Evolutionary conservation across 306 rosid genomes (phyloP), one percentile per base, ranked within the genome.

Genomic region (Cicer judaicum): DNA sequence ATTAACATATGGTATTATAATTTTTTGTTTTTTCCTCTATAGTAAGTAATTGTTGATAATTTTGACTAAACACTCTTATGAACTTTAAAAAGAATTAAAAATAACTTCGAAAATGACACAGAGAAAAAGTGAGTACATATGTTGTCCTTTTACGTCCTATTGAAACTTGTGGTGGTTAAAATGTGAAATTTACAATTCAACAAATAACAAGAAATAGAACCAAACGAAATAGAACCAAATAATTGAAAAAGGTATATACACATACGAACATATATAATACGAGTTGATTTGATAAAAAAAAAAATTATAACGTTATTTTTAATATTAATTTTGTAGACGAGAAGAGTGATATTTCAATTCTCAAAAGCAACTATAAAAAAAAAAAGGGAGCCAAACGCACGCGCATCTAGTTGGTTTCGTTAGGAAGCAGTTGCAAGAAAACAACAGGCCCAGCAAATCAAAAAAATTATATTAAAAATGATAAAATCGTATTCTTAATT

Each of bases 381-480:
- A 6, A 12, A 52, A 56, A 71, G 19, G 34, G 4, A 40, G 67
- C 42, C 5, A 68, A 78, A 62, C 4, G 49, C 29, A 47, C 44
- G 38, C 48, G 36, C 9, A 38, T 60, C 18, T 42, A 44, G 80
- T 59, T 61, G 64, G 69, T 42, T 29, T 15, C 47, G 64, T 39
- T 10, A 15, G 80, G 77, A 43, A 18, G 78, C 74, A 70, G 74
- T 70, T 61, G 54, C 67, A 8, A 44, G 29, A 40, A 74, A 62
- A 60, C 11, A 62, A 69, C 52, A 54, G 11, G 16, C 65, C 49
- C 41, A 48, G 9, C 64, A 8, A 80, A 66, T 76, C 64, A 80
- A 72, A 84, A 71, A n/a, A n/a, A n/a, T 72, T 70, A 18, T 21
- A 34, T 19, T 14, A 34, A 34, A 13, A 14, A 12, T 7, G 48